These are phyloP conservation scores for Aspergillus clavatus DNA, from an alignment of 2,329 filamentous ascomycete genomes.

Conservation along the genomic window DNA sequence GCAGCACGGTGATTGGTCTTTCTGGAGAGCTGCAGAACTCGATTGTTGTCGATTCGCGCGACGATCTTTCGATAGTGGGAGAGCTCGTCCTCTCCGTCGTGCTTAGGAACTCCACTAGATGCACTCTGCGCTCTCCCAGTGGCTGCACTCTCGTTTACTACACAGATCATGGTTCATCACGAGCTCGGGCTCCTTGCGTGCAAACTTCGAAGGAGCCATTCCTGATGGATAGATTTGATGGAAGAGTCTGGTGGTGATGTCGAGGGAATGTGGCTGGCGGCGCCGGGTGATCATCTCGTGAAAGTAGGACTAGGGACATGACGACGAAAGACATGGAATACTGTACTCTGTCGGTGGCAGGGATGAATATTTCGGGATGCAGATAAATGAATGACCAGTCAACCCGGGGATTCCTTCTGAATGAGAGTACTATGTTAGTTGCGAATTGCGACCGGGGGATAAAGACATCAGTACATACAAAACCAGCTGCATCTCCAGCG, in stretches of 20 bases:
- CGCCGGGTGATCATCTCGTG: too few relatives aligned
- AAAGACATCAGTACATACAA: too few relatives aligned
- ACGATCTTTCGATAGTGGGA: slow-evolving; percentile 15
- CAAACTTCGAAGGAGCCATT: slow-evolving; percentile 9
- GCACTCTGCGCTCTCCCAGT: slow-evolving; percentile 7
- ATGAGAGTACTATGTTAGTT: too few relatives aligned
- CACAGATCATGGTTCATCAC: slow-evolving; percentile 22
- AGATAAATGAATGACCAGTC: too few relatives aligned
- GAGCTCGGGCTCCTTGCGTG: slow-evolving; percentile 11
- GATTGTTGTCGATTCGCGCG: slow-evolving; percentile 7
- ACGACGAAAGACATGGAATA: too few relatives aligned
- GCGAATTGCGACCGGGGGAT: too few relatives aligned
- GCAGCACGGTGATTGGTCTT: slow-evolving; percentile 6
- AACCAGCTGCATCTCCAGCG: too few relatives aligned
- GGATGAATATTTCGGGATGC: too few relatives aligned
- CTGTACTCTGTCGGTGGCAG: too few relatives aligned
- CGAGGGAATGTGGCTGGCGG: too few relatives aligned
- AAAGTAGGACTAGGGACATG: too few relatives aligned
- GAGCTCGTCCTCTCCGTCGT: background rate
- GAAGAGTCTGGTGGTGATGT: background rate
- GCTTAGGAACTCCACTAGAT: background rate
- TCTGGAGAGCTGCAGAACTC: slow-evolving; percentile 11
- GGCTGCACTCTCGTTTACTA: slow-evolving; percentile 15
- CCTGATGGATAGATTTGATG: slow-evolving; percentile 10
- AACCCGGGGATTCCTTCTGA: too few relatives aligned